Conservation (phyloP, 768 basidiomycete genomes). For the Psilocybe tampanensis region DNA sequence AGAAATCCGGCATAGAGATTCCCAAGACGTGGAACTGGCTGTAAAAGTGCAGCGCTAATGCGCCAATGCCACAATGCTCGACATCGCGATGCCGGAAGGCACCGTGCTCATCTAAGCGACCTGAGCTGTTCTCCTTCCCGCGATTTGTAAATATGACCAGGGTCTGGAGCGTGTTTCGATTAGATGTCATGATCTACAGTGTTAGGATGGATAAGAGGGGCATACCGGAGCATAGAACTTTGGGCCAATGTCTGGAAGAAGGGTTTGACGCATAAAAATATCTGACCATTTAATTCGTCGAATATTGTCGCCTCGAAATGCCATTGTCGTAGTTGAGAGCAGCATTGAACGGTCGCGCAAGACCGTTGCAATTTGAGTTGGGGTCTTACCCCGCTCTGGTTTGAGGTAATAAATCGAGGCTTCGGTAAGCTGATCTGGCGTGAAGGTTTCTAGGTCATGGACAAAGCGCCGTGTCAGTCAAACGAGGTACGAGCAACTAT, state of each 20-base stretch:
- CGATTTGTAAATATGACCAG: slow-evolving; percentile 27
- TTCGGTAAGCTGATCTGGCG: slow-evolving; percentile 20
- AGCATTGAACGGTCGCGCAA: slow-evolving; percentile 33
- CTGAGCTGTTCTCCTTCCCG: slow-evolving; percentile 32
- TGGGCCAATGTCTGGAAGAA: slow-evolving; percentile 20
- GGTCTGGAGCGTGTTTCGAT: slow-evolving; percentile 19
- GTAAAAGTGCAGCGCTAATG: slow-evolving; percentile 29
- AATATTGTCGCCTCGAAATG: slow-evolving; percentile 30
- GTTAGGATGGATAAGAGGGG: not conserved
- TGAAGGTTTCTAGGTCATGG: slow-evolving; percentile 28
- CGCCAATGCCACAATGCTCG: slow-evolving; percentile 30
- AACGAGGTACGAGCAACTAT: no score
- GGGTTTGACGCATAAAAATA: slow-evolving; percentile 17
- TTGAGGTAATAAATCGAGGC: slow-evolving; percentile 24
- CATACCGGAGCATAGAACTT: slow-evolving; percentile 17
- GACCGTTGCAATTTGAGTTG: no score
- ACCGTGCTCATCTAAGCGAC: slow-evolving; percentile 32
- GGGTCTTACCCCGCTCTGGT: not conserved
- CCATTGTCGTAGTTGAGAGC: slow-evolving; percentile 25
- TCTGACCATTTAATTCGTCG: slow-evolving; percentile 28
- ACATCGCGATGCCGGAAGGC: slow-evolving; percentile 26
- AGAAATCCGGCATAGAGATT: slow-evolving; percentile 19
- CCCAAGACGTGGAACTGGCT: slow-evolving; percentile 27
- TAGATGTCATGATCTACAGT: not conserved
- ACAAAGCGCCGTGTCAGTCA: no score